These are phyloP conservation scores for Aspergillus heteromorphus DNA, from an alignment of 495 filamentous ascomycete genomes.

Conservation along the genomic window DNA sequence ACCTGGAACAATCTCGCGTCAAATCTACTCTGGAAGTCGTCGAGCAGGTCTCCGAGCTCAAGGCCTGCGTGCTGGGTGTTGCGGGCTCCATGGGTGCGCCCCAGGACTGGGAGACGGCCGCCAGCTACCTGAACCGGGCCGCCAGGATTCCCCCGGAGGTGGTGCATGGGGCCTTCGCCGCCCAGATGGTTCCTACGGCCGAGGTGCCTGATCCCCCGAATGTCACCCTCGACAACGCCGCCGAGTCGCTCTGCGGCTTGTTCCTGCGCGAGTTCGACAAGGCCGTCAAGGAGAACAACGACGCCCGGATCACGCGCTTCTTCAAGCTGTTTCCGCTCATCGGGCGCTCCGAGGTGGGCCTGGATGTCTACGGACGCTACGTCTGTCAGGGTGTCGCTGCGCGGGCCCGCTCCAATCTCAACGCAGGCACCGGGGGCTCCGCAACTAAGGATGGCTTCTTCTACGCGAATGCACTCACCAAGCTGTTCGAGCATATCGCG, in stretches of 20 bases:
- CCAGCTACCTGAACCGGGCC: slow-evolving; percentile 79
- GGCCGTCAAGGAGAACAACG: slow-evolving; percentile 78
- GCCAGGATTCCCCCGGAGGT: slow-evolving; percentile 73
- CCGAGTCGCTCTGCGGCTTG: slow-evolving; percentile 78
- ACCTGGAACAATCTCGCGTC: slow-evolving; percentile 84
- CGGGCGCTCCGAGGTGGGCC: slow-evolving; percentile 77
- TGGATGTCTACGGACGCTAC: slow-evolving; percentile 92
- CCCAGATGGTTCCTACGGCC: slow-evolving; percentile 86
- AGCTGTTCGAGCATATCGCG: slow-evolving; percentile 94
- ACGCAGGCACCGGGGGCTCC: slow-evolving; percentile 49
- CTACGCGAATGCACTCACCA: slow-evolving; percentile 85
- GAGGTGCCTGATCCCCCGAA: slow-evolving; percentile 90
- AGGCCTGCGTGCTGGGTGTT: slow-evolving; percentile 92
- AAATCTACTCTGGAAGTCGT: slow-evolving; percentile 87
- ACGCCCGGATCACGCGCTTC: slow-evolving; percentile 84
- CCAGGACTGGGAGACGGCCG: slow-evolving; percentile 97
- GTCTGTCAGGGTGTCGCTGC: slow-evolving; percentile 89
- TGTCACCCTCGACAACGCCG: slow-evolving; percentile 79
- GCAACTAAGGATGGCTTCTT: slow-evolving; percentile 73
- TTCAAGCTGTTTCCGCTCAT: slow-evolving; percentile 98
- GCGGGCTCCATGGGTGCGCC: slow-evolving; percentile 93
- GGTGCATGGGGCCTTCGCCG: slow-evolving; percentile 79
- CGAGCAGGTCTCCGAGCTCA: slow-evolving; percentile 93
- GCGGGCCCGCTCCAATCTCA: slow-evolving; percentile 74
- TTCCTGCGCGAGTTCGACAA: slow-evolving; percentile 95